Percentiles rank a stretch among this genome's conserved stretches.
Evolutionary conservation across 768 basidiomycete genomes (phyloP).

Genomic region (Chiua virens): DNA sequence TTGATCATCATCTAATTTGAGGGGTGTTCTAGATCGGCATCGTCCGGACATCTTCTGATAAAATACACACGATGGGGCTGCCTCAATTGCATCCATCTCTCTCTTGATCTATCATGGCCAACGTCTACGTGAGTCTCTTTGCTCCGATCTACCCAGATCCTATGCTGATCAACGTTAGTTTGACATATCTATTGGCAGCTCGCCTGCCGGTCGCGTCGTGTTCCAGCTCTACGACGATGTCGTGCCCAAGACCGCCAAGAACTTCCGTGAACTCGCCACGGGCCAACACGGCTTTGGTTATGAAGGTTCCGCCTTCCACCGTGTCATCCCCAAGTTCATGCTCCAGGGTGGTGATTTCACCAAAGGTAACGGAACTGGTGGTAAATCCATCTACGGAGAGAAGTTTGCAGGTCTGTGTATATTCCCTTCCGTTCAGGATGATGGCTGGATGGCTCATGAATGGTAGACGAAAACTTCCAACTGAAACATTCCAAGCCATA

Average conservation of each 20-base stretch:
- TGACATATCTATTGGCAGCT: constrained; percentile 54
- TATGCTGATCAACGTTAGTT: constrained; percentile 45
- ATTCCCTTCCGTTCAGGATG: too few species aligned
- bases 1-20: too few species aligned
- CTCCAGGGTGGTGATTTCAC: constrained; percentile 92
- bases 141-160: not conserved
- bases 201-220: constrained; percentile 54
- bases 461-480: constrained; percentile 82
- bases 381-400: constrained; percentile 75
- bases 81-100: not conserved
- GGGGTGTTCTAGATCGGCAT: too few species aligned
- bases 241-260: constrained; percentile 70
- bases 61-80: too few species aligned
- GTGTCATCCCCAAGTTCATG: constrained; percentile 85
- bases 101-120: constrained; percentile 18
- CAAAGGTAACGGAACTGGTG: constrained; percentile 65
- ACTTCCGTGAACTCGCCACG: constrained; percentile 90
- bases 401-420: constrained; percentile 56
- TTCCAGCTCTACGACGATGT: constrained; percentile 86
- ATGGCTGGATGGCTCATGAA: constrained; percentile 13
- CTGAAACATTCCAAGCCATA: constrained; percentile 71
- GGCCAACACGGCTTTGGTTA: constrained; percentile 78
- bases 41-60: too few species aligned
- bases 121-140: constrained; percentile 17
- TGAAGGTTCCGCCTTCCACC: constrained; percentile 67